Evolutionary conservation across 1,139 yeast species (phyloP).

Genomic region (Geotrichum bryndzae): DNA sequence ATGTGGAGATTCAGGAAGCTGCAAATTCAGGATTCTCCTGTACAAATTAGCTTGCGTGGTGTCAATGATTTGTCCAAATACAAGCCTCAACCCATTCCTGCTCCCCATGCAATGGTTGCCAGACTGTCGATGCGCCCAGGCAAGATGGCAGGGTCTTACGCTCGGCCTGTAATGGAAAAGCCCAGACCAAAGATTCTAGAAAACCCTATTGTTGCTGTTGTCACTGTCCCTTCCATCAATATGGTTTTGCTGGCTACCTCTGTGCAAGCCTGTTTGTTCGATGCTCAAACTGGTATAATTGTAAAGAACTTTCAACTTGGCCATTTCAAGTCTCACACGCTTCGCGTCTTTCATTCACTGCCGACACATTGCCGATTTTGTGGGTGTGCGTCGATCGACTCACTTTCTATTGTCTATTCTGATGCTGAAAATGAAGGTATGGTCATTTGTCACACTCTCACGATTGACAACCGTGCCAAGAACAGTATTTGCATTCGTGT

Average conservation of each 20-base stretch:
- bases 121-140: conserved; percentile 13
- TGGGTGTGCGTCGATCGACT: conserved; percentile 76
- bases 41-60: conserved; percentile 16
- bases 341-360: conserved; percentile 70
- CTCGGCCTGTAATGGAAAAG: conserved; percentile 2
- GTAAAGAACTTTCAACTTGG: conserved; percentile 54
- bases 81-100: conserved; percentile 18
- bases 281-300: conserved; percentile 67
- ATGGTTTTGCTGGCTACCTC: conserved; percentile 29
- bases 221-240: conserved; percentile 31
- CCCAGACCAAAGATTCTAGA: conserved; percentile 19
- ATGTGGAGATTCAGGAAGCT: conserved; percentile 57
- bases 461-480: conserved; percentile 67
- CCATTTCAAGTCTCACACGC: conserved; percentile 52
- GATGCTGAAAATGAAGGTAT: conserved; percentile 49
- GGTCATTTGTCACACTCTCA: conserved; percentile 66
- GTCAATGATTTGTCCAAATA: conserved; percentile 17
- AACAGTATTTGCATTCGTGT: conserved; percentile 78
- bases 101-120: conserved; percentile 19
- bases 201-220: conserved; percentile 21
- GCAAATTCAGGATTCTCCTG: conserved; percentile 38
- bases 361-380: conserved; percentile 88
- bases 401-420: conserved; percentile 66
- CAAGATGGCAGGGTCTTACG: conserved; percentile 4
- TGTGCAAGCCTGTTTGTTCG: conserved; percentile 44